These are phyloP conservation scores for Isabelozyma heimii DNA, from an alignment of 805 yeast species.

Conservation along the genomic window DNA sequence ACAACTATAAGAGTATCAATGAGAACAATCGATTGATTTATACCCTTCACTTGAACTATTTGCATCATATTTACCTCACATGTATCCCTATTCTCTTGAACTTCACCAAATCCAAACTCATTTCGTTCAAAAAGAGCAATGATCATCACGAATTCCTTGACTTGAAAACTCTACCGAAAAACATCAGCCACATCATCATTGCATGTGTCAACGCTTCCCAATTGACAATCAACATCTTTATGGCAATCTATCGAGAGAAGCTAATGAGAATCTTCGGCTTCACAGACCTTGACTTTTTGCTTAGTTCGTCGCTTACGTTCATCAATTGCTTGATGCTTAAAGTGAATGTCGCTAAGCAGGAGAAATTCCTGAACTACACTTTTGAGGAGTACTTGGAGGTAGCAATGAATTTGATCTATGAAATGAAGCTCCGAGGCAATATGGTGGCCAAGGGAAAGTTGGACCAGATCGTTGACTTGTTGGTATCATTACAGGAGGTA, in stretches of 20 bases:
- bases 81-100: slow-evolving; percentile 23
- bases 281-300: slow-evolving; percentile 24
- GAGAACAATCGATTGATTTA: slow-evolving; percentile 16
- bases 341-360: slow-evolving; percentile 4
- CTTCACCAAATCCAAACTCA: slow-evolving; percentile 16
- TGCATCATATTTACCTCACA: slow-evolving; percentile 24
- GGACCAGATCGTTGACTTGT: slow-evolving; percentile 9
- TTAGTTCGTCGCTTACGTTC: slow-evolving; percentile 16
- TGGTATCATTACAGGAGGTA: slow-evolving; percentile 1
- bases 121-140: slow-evolving; percentile 3
- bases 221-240: slow-evolving; percentile 21
- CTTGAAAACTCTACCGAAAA: slow-evolving; percentile 13
- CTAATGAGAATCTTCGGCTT: slow-evolving; percentile 22
- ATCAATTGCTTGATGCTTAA: slow-evolving; percentile 18
- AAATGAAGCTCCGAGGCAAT: slow-evolving; percentile 18
- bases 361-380: slow-evolving; percentile 3
- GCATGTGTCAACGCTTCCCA: slow-evolving; percentile 17
- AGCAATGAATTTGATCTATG: slow-evolving; percentile 14
- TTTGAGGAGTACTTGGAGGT: slow-evolving; percentile 15
- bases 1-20: slow-evolving; percentile 2
- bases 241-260: slow-evolving; percentile 14
- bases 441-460: slow-evolving; percentile 18
- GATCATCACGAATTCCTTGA: slow-evolving; percentile 1
- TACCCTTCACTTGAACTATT: slow-evolving; percentile 25
- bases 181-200: slow-evolving; percentile 14